Percentiles rank a stretch among this genome's conserved stretches.
phyloP scores from a whole-genome alignment of 805 yeast species.

The Komagataella mondaviorum region DNA sequence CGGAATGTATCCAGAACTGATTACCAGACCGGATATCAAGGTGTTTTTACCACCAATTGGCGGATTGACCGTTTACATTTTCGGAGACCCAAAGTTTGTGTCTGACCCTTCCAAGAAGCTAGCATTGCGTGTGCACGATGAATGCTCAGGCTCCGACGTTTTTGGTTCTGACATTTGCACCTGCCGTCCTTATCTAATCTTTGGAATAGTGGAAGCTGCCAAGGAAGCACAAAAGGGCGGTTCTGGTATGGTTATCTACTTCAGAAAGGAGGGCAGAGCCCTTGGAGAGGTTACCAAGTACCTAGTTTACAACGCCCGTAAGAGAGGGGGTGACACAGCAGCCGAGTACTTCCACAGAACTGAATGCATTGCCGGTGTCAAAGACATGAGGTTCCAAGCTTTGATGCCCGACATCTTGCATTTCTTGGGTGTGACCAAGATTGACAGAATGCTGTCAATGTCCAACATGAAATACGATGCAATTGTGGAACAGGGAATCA shows the following conservation, averaged over 20 bases:
- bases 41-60: constrained; percentile 60
- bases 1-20: constrained; percentile 57
- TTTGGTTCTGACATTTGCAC: constrained; percentile 60
- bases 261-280: constrained; percentile 59
- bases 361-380: constrained; percentile 61
- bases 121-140: constrained; percentile 54
- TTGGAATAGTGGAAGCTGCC: constrained; percentile 56
- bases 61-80: constrained; percentile 51
- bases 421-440: constrained; percentile 49
- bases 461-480: constrained; percentile 65
- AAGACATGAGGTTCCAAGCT: constrained; percentile 61
- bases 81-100: constrained; percentile 44
- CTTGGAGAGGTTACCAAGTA: constrained; percentile 61
- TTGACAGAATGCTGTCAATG: constrained; percentile 59
- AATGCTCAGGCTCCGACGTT: constrained; percentile 60
- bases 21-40: constrained; percentile 56
- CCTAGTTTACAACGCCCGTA: constrained; percentile 57
- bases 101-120: constrained; percentile 36
- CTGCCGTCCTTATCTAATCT: constrained; percentile 53
- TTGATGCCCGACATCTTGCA: constrained; percentile 60
- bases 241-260: constrained; percentile 48
- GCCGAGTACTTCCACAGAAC: constrained; percentile 58
- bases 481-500: constrained; percentile 55
- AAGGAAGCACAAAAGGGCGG: constrained; percentile 60
- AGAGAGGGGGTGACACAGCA: constrained; percentile 56